Base-by-base conservation (phyloP, 495 filamentous ascomycete genomes). In the Penicillium robsamsonii region DNA sequence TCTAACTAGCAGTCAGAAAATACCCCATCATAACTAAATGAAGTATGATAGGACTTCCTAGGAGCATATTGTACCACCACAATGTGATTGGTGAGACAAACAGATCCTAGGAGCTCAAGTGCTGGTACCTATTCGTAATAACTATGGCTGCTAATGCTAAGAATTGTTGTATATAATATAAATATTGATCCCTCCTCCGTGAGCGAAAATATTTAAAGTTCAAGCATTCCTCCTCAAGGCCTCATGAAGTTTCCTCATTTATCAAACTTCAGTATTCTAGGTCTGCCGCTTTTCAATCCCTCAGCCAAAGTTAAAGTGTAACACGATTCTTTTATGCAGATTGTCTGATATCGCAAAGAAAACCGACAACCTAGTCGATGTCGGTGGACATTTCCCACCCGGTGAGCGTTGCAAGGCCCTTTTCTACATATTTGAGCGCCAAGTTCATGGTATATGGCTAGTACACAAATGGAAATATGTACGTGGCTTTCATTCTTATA, bases 261-360 rank as follows among this genome's bases (percentile, higher is more conserved):
- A 53, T 41, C 38, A 45, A 17, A 41, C 22, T 0, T 53, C 29
- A 3, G 50, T 6, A 49, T n/a, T n/a, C n/a, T n/a, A n/a, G 41
- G 17, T 53, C 50, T 53, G 17, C 45, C 41, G 45, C 50, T 45
- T 53, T 22, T 3, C 18, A 45, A 13, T 29, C 29, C 50, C 41
- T 53, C 5, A 45, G 25, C 38, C 10, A 53, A 29, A 53, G 50
- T 13, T 45, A 53, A 53, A 45, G 50, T 18, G 29, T 53, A 45
- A 53, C 41, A n/a, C n/a, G n/a, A n/a, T n/a, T n/a, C n/a, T 45
- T 45, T 45, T 53, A 53, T 53, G 27, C 29, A 45, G 50, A 53
- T 53, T 45, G 1, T 53, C 29, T 35, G 41, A 53, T 44, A 41
- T 30, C 10, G 4, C 41, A 44, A 53, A 53, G 41, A 20, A 53